Evolutionary conservation across 2,329 filamentous ascomycete species (phyloP).

Genomic region (Curvularia verruculosa): DNA sequence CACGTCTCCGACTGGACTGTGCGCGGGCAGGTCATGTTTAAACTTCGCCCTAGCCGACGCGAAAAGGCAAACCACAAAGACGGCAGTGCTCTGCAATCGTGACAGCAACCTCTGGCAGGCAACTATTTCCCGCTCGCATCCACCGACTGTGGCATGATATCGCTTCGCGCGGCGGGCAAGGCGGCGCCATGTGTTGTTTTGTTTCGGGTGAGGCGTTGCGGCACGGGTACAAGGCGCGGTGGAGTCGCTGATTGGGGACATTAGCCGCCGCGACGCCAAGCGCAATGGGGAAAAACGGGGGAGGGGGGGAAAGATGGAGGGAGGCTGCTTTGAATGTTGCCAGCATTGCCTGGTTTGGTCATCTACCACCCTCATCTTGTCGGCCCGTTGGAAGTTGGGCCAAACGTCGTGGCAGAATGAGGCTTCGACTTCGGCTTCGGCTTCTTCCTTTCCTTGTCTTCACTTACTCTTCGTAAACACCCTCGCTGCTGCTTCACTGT

Average conservation of each 20-base stretch:
- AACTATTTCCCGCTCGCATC: too few species aligned
- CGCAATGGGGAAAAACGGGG: conserved; percentile 4
- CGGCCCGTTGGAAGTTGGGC: neutral
- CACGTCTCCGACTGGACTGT: neutral
- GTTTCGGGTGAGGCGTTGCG: conserved; percentile 23
- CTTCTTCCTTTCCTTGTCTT: too few species aligned
- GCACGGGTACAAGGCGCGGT: conserved; percentile 16
- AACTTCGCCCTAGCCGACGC: neutral
- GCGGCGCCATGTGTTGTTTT: conserved; percentile 1
- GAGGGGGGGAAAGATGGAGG: neutral
- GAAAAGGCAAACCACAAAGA: neutral
- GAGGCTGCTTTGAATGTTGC: neutral
- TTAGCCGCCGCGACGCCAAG: conserved; percentile 22
- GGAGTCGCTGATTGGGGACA: conserved; percentile 19
- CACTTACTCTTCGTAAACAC: too few species aligned
- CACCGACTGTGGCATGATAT: neutral
- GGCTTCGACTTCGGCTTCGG: neutral
- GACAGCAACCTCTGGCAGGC: neutral
- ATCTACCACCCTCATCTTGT: too few species aligned
- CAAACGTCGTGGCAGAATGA: neutral
- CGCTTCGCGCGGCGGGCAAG: neutral
- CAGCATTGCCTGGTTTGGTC: too few species aligned
- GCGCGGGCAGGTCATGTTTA: neutral
- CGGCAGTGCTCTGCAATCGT: neutral
- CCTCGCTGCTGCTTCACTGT: too few species aligned